Evolutionary conservation across 2,329 filamentous ascomycete species (phyloP), one percentile per base, ranked within the genome.

Genomic region (Penicillium hesseltinei): DNA sequence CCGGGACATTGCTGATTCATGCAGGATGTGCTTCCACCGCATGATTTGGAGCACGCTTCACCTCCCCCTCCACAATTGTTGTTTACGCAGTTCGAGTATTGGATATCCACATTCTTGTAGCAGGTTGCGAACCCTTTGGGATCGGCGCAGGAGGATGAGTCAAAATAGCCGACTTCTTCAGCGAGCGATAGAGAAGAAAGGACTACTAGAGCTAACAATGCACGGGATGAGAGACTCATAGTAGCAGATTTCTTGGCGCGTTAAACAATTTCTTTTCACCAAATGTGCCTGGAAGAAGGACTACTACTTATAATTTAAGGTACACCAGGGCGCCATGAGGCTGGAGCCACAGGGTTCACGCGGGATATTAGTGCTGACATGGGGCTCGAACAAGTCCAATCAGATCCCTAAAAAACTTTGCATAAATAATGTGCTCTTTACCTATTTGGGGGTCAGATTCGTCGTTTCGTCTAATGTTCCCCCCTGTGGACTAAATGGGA

Each of bases 21-120:
- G 33, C 61, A 63, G 8, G 39, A 35, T 11, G 8, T 33, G 29
- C 51, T 60, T 17, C 54, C 61, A 27, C 54, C 42, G 23, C 61
- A 62, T 17, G 46, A 33, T 4, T 56, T 48, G n/a, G 44, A 54
- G 36, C 59, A 62, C 5, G 36, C 21, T 17, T 51, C 21, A 29
- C 54, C 36, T 21, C 56, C 53, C n/a, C 47, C 56, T 7, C 40
- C 55, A 31, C 63, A 65, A 19, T 61, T 63, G 0, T 56, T 49
- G 5, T 51, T 61, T 19, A 64, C 52, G 27, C 62, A 65, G 23
- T 40, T 58, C 5, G 33, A 33, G 53, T 55, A 63, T 6, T 33
- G 44, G 10, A 10, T 48, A 10, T 56, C 43, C 15, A 39, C 61
- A 3, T 58, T 42, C 15, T 56, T 47, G 19, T 61, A 62, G 36